Conservation (phyloP, 192 early-diverging fungal species). For the Dissophora globulifera region DNA sequence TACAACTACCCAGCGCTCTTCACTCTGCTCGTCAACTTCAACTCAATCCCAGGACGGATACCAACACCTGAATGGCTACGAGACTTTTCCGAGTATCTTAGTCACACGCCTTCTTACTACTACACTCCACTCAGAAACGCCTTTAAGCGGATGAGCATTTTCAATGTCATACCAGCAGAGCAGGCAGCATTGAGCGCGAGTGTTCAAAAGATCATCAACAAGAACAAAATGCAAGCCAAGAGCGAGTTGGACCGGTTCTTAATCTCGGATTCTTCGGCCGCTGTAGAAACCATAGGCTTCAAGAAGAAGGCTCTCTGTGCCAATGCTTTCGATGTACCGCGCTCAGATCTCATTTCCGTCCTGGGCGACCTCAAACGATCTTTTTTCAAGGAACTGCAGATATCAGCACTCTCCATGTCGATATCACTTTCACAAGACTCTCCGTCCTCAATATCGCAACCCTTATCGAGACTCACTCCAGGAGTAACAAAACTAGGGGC, state of each 20-base stretch:
- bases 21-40: conserved; percentile 60
- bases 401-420: conserved; percentile 32
- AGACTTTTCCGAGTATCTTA: conserved; percentile 71
- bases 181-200: conserved; percentile 14
- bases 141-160: conserved; percentile 43
- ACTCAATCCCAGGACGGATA: conserved; percentile 53
- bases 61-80: conserved; percentile 61
- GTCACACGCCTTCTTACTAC: conserved; percentile 73
- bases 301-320: conserved; percentile 54
- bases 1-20: conserved; percentile 86
- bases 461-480: neutral
- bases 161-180: conserved; percentile 42
- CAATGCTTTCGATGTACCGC: conserved; percentile 76
- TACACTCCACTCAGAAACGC: conserved; percentile 52
- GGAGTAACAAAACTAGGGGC: neutral
- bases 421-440: conserved; percentile 5
- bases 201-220: conserved; percentile 15
- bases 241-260: conserved; percentile 35
- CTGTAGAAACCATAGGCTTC: conserved; percentile 33
- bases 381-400: conserved; percentile 62
- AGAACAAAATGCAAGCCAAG: conserved; percentile 53
- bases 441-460: neutral
- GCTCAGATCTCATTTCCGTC: conserved; percentile 62
- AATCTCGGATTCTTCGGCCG: conserved; percentile 31
- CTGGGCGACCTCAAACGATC: conserved; percentile 64